Conservation (phyloP, 352 stramenopile genomes). For the Aphanomyces stellatus region DNA sequence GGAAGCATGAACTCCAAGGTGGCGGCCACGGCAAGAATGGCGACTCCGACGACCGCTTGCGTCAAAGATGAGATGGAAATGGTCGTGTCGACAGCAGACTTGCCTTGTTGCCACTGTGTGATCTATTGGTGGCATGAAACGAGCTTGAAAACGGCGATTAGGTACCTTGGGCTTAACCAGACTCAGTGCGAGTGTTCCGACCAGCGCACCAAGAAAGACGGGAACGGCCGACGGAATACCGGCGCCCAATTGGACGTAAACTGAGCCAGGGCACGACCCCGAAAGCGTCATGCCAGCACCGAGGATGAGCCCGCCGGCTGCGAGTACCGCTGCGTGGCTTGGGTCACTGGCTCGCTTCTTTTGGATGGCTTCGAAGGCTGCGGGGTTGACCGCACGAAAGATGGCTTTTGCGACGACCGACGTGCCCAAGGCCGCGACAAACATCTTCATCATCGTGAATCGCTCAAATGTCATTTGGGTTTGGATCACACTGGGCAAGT, state of each 20-base stretch:
- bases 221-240: not conserved
- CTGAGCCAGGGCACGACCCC: constrained; percentile 7
- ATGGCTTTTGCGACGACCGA: constrained; percentile 12
- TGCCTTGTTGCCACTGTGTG: not conserved
- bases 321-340: constrained; percentile 18
- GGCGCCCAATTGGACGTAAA: constrained; percentile 8
- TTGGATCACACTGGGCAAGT: constrained; percentile 21
- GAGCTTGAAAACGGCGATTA: not conserved
- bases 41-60: constrained; percentile 3
- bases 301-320: constrained; percentile 19
- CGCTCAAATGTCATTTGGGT: constrained; percentile 21
- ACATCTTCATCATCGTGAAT: constrained; percentile 27
- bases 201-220: not conserved
- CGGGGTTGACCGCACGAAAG: constrained; percentile 11
- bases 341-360: constrained; percentile 6
- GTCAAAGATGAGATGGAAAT: not conserved
- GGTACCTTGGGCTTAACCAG: not conserved
- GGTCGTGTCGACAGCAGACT: constrained; percentile 12
- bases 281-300: constrained; percentile 14
- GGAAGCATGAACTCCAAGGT: constrained; percentile 14
- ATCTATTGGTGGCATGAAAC: constrained; percentile 1
- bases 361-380: constrained; percentile 20
- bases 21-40: constrained; percentile 2
- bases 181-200: not conserved
- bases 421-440: constrained; percentile 20